Evolutionary conservation across 768 basidiomycete genomes (phyloP).

Genomic region (Leccinum sublutescens): DNA sequence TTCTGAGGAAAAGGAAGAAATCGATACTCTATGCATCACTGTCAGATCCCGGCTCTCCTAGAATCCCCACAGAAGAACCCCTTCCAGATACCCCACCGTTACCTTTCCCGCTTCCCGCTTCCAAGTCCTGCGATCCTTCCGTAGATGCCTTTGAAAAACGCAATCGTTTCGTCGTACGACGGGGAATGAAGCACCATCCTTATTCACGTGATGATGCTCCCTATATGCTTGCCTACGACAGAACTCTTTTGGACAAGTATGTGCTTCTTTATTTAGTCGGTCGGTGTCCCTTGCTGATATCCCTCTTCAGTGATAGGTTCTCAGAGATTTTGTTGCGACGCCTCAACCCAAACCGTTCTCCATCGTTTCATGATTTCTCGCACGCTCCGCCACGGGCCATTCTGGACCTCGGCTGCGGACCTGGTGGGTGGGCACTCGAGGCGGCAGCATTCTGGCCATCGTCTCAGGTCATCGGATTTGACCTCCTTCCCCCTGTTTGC

Average conservation of each 20-base stretch:
- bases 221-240: slow-evolving; percentile 69
- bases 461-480: slow-evolving; percentile 61
- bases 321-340: slow-evolving; percentile 52
- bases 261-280: slow-evolving; percentile 19
- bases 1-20: slow-evolving; percentile 26
- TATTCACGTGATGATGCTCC: slow-evolving; percentile 46
- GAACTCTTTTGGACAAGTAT: slow-evolving; percentile 56
- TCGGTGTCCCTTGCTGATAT: slow-evolving; percentile 15
- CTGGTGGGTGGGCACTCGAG: slow-evolving; percentile 64
- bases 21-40: slow-evolving; percentile 10
- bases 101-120: background rate
- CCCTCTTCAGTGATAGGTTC: slow-evolving; percentile 53
- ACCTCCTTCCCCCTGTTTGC: slow-evolving; percentile 45
- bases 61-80: background rate
- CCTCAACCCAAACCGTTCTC: slow-evolving; percentile 51
- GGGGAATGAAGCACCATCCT: slow-evolving; percentile 53
- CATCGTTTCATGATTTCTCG: slow-evolving; percentile 57
- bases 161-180: slow-evolving; percentile 25
- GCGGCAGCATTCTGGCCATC: slow-evolving; percentile 62
- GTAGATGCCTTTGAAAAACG: slow-evolving; percentile 22
- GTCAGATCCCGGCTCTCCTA: slow-evolving; percentile 8
- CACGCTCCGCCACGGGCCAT: slow-evolving; percentile 51
- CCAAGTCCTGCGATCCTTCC: slow-evolving; percentile 10
- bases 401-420: slow-evolving; percentile 76
- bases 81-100: background rate